These are phyloP conservation scores for Chlamydomonas sp. DNA, from an alignment of 139 green algal species.

Conservation along the genomic window DNA sequence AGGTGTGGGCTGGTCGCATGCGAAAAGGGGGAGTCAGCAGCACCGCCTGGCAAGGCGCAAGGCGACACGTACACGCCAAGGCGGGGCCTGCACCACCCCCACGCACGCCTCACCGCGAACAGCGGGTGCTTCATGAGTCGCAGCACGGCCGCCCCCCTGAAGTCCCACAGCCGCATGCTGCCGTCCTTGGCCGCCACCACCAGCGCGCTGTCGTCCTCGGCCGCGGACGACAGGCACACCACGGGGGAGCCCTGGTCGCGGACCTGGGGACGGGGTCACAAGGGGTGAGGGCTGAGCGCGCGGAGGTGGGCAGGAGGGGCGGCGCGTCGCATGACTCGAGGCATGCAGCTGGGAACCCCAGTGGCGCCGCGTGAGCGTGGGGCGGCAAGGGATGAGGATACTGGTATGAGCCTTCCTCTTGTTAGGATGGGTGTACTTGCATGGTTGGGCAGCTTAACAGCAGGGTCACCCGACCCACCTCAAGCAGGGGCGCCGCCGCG, in stretches of 20 bases:
- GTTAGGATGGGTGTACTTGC: no score
- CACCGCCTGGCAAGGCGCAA: background rate
- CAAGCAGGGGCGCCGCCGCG: constrained; percentile 19
- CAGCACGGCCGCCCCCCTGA: constrained; percentile 21
- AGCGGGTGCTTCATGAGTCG: constrained; percentile 7
- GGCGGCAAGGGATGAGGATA: background rate
- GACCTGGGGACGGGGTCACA: background rate
- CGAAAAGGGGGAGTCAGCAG: background rate
- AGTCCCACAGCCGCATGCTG: constrained; percentile 58
- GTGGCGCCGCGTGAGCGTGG: background rate
- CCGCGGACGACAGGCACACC: background rate
- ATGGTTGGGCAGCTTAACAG: no score
- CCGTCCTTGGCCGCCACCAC: constrained; percentile 53
- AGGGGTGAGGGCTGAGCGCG: background rate
- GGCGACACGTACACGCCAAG: background rate
- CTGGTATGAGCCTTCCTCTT: no score
- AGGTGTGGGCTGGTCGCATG: no score
- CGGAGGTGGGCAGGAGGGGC: background rate
- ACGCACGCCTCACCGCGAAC: constrained; percentile 30
- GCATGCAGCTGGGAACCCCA: background rate
- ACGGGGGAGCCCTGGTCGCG: constrained; percentile 26
- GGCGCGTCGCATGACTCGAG: background rate
- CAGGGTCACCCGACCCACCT: constrained; percentile 7
- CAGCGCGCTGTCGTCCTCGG: constrained; percentile 27
- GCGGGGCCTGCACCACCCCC: background rate